Evolutionary conservation across 495 filamentous ascomycete species (phyloP).

Genomic region (Talaromyces liani): DNA sequence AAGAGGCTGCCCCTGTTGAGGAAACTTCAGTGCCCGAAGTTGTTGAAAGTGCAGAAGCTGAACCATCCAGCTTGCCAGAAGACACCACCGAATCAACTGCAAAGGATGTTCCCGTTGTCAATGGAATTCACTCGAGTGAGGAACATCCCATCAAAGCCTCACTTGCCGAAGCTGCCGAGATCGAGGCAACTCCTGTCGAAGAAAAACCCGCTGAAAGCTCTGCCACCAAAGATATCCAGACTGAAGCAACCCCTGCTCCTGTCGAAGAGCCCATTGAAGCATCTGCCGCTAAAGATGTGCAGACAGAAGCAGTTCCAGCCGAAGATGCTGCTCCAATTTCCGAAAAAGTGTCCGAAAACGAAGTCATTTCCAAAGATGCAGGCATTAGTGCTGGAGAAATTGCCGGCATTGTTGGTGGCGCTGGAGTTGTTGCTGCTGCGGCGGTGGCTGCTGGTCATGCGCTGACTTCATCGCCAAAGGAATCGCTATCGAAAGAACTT

Average conservation of each 20-base stretch:
- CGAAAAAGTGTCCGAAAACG: constrained; percentile 1
- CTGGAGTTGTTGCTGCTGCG: constrained; percentile 9
- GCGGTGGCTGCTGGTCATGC: constrained; percentile 8
- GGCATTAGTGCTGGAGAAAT: constrained; percentile 1
- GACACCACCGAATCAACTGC: constrained; percentile 6
- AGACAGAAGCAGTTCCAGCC: not conserved
- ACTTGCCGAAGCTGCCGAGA: not conserved
- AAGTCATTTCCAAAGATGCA: constrained; percentile 3
- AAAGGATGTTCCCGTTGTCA: constrained; percentile 5
- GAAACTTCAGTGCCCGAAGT: constrained; percentile 1
- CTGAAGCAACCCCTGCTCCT: constrained; percentile 3
- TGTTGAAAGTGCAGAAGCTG: constrained; percentile 3
- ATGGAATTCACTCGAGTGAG: constrained; percentile 5
- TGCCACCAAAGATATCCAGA: not conserved
- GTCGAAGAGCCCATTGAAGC: not conserved
- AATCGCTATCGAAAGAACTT: constrained; percentile 9
- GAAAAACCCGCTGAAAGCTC: not conserved
- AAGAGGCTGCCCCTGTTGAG: constrained; percentile 3
- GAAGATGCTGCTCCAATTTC: constrained; percentile 5
- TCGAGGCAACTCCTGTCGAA: not conserved
- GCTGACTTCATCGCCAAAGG: constrained; percentile 12
- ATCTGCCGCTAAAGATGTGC: not conserved
- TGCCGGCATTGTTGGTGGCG: constrained; percentile 8
- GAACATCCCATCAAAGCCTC: not conserved
- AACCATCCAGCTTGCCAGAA: constrained; percentile 10